Percentiles rank a stretch among this genome's conserved stretches.
Evolutionary conservation across 1,284 basidiomycete genomes (phyloP).

Genomic region (Leccinum angustisporum): DNA sequence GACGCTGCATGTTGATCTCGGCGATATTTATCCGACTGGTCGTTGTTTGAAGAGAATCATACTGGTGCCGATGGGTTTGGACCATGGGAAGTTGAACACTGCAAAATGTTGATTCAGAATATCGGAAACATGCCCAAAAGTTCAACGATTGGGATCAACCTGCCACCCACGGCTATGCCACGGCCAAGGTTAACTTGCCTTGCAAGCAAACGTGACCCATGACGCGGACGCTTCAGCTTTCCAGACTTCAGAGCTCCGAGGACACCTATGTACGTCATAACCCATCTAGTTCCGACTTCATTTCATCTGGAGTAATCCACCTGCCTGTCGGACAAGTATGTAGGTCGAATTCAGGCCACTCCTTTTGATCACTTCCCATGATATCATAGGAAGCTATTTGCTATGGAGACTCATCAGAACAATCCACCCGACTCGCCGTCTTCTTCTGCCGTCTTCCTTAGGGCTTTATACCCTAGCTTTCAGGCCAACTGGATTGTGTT

Average conservation of each 20-base stretch:
- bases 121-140: too few relatives aligned
- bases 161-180: background rate
- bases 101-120: background rate
- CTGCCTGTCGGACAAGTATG: conserved; percentile 4
- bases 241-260: conserved; percentile 1
- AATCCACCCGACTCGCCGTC: background rate
- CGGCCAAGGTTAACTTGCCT: conserved; percentile 3
- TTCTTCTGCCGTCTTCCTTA: background rate
- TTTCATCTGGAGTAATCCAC: conserved; percentile 1
- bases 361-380: conserved; percentile 9
- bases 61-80: background rate
- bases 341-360: background rate
- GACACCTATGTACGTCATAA: conserved; percentile 2
- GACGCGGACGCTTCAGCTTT: background rate
- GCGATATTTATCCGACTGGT: background rate
- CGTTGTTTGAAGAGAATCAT: background rate
- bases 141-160: background rate
- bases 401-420: conserved; percentile 4
- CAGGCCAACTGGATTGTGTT: background rate
- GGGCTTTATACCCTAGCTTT: background rate
- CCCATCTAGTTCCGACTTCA: background rate
- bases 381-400: conserved; percentile 1
- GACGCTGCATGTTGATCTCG: background rate
- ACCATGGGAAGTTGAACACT: background rate
- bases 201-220: background rate